Evolutionary conservation across 2,329 filamentous ascomycete genomes (phyloP).

Genomic region (Lecanicillium sp.): DNA sequence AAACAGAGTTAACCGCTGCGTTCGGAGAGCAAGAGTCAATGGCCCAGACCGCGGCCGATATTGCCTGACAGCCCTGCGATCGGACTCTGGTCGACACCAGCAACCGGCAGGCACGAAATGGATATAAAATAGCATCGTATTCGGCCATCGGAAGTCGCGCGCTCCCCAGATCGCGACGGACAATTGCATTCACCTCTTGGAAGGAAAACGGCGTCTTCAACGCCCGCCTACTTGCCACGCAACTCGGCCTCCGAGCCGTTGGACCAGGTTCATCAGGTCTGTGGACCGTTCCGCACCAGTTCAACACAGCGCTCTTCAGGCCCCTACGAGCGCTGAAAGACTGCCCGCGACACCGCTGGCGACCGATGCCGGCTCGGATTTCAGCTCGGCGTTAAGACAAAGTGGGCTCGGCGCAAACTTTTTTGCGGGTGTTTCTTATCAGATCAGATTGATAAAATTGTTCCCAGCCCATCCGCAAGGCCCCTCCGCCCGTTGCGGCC

Average conservation of each 20-base stretch:
- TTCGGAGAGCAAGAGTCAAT: too few species aligned
- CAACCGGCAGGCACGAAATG: too few species aligned
- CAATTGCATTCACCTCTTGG: neutral
- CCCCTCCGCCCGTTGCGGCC: slow-evolving; percentile 18
- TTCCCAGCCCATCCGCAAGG: too few species aligned
- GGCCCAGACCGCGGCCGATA: too few species aligned
- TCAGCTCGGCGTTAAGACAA: slow-evolving; percentile 13
- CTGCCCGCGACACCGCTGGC: neutral
- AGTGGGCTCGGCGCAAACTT: slow-evolving; percentile 20
- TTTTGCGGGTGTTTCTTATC: slow-evolving; percentile 26
- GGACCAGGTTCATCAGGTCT: neutral
- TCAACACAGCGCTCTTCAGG: neutral
- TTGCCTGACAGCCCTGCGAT: too few species aligned
- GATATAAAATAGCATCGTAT: too few species aligned
- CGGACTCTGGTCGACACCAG: too few species aligned
- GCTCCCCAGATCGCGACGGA: neutral
- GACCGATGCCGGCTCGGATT: slow-evolving; percentile 14
- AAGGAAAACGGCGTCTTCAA: neutral
- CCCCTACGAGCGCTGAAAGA: neutral
- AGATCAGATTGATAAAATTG: slow-evolving; percentile 37
- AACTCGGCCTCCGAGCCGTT: slow-evolving; percentile 10
- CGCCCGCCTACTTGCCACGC: neutral
- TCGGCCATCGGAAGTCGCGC: too few species aligned
- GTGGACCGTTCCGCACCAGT: neutral
- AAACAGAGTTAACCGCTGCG: too few species aligned